Evolutionary conservation across 208 protist genomes (phyloP).

Genomic region (Vickermania ingenoplastis): DNA sequence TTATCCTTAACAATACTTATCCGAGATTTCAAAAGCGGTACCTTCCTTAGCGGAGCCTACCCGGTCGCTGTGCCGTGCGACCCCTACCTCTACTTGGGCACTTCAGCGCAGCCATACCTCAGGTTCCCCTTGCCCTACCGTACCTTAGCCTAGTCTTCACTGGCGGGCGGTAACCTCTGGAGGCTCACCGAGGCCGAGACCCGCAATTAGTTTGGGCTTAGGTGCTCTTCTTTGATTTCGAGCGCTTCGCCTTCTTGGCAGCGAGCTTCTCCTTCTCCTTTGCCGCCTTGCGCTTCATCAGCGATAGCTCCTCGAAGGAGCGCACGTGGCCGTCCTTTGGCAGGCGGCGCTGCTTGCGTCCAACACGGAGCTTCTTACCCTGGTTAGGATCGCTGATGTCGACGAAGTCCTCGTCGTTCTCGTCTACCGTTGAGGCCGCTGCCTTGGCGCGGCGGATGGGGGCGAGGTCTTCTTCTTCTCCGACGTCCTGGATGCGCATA

Average conservation of each 20-base stretch:
- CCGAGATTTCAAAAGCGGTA: no score
- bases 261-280: conserved; percentile 71
- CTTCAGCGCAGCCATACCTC: no score
- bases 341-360: conserved; percentile 71
- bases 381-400: conserved; percentile 88
- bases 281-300: conserved; percentile 64
- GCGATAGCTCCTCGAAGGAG: conserved; percentile 78
- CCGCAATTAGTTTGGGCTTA: no score
- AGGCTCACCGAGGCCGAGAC: no score
- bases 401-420: conserved; percentile 46
- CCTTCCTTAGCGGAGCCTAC: no score
- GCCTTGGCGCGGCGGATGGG: conserved; percentile 60
- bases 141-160: no score
- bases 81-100: no score
- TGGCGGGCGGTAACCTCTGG: no score
- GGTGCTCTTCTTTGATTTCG: neutral
- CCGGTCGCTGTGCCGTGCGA: no score
- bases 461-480: conserved; percentile 84
- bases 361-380: conserved; percentile 86
- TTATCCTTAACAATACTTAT: no score
- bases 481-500: conserved; percentile 86
- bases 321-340: conserved; percentile 83
- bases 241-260: neutral
- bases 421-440: conserved; percentile 21
- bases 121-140: no score